phyloP scores from a whole-genome alignment of 768 basidiomycete species.

The Suillus luteus region DNA sequence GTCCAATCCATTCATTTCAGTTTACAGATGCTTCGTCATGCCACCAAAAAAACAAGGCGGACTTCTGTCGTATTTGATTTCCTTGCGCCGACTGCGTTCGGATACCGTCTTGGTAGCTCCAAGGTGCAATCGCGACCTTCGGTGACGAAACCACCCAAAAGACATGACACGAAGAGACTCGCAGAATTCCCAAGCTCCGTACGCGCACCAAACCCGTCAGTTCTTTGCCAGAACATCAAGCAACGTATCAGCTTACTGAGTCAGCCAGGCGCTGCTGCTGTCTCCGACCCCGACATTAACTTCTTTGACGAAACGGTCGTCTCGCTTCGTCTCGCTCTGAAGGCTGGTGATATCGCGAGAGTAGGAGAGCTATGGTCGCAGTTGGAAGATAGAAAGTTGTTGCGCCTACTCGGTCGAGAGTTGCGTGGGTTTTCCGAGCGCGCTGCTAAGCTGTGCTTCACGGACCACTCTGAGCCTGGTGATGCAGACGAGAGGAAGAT shows the following conservation, averaged over 20 bases:
- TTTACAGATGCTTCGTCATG: conserved; percentile 26
- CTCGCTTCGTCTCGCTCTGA: conserved; percentile 41
- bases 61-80: conserved; percentile 41
- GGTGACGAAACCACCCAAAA: conserved; percentile 1
- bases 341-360: conserved; percentile 33
- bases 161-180: conserved; percentile 12
- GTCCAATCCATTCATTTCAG: neutral
- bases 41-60: conserved; percentile 23
- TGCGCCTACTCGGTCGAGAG: conserved; percentile 49
- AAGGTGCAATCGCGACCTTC: conserved; percentile 15
- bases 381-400: conserved; percentile 44
- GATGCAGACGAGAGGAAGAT: conserved; percentile 30
- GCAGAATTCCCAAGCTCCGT: conserved; percentile 9
- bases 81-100: conserved; percentile 40
- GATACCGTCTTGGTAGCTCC: conserved; percentile 20
- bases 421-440: conserved; percentile 41
- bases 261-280: conserved; percentile 12
- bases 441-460: conserved; percentile 33
- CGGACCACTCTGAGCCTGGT: conserved; percentile 22
- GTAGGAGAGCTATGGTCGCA: conserved; percentile 42
- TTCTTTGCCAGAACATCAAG: conserved; percentile 31
- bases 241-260: conserved; percentile 14
- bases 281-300: conserved; percentile 34
- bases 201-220: conserved; percentile 15
- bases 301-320: conserved; percentile 40